phyloP scores from a whole-genome alignment of 352 stramenopile genomes.

The Blastocystis sp. region DNA sequence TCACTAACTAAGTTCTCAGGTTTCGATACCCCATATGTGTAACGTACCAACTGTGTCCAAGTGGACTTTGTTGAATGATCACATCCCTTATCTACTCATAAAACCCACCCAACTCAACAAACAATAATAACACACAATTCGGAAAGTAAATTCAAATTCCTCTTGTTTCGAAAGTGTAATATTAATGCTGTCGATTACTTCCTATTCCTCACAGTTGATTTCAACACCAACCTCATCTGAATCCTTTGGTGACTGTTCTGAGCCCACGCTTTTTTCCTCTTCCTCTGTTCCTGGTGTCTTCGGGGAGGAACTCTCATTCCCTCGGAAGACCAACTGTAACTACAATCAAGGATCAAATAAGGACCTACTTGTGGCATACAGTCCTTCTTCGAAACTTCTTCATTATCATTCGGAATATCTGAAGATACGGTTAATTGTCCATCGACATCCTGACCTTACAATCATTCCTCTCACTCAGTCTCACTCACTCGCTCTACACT shows the following conservation, averaged over 20 bases:
- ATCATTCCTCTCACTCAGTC: not conserved
- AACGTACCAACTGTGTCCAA: slow-evolving; percentile 40
- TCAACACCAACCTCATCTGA: not conserved
- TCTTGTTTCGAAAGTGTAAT: slow-evolving; percentile 46
- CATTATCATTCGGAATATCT: too few relatives aligned
- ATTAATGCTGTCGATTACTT: slow-evolving; percentile 17
- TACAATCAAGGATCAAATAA: not conserved
- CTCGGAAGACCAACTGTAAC: slow-evolving; percentile 15
- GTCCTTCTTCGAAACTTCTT: not conserved
- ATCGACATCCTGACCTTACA: not conserved
- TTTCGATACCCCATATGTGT: slow-evolving; percentile 10
- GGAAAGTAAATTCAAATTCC: slow-evolving; percentile 36
- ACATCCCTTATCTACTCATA: not conserved
- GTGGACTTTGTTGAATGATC: slow-evolving; percentile 18
- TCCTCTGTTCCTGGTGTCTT: slow-evolving; percentile 2
- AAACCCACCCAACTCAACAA: not conserved
- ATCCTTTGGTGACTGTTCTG: not conserved
- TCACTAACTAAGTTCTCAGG: slow-evolving; percentile 23
- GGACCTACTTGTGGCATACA: not conserved
- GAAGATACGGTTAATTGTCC: too few relatives aligned
- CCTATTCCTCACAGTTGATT: not conserved
- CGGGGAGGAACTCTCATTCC: not conserved
- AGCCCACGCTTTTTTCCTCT: not conserved
- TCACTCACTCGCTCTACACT: not conserved
- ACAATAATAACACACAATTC: slow-evolving; percentile 61